Conservation (phyloP, 192 early-diverging fungal genomes). For the Backusella tarrabulga region DNA sequence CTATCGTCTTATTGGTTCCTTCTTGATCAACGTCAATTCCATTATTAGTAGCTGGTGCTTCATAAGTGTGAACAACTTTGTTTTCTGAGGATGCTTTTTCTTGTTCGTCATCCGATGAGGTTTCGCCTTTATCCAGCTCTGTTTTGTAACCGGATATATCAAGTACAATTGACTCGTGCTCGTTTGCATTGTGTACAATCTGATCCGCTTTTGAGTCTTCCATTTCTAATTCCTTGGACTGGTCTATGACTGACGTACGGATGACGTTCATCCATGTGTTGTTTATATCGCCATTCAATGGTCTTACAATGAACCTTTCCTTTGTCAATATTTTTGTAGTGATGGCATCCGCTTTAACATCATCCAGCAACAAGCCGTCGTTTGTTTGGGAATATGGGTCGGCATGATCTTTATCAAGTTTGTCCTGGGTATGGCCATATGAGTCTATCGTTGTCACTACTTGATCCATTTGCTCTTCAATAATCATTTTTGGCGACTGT, state of each 20-base stretch:
- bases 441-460: slow-evolving; percentile 30
- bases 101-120: slow-evolving; percentile 6
- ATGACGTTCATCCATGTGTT: slow-evolving; percentile 29
- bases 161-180: slow-evolving; percentile 44
- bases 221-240: background rate
- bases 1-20: background rate
- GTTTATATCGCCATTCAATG: slow-evolving; percentile 21
- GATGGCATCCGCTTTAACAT: slow-evolving; percentile 17
- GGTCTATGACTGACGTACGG: background rate
- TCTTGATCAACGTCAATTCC: background rate
- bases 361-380: slow-evolving; percentile 21
- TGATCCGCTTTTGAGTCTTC: background rate
- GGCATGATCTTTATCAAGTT: background rate
- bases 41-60: background rate
- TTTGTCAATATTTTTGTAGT: slow-evolving; percentile 35
- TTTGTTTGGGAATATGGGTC: slow-evolving; percentile 25
- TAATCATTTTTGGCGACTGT: slow-evolving; percentile 33
- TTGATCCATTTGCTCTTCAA: slow-evolving; percentile 38
- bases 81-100: background rate
- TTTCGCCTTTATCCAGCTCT: slow-evolving; percentile 12
- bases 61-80: too few species aligned
- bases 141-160: slow-evolving; percentile 56
- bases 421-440: background rate
- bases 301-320: slow-evolving; percentile 33
- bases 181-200: slow-evolving; percentile 35